phyloP scores from a whole-genome alignment of 495 filamentous ascomycete species.

The Beverwykella pulmonaria region DNA sequence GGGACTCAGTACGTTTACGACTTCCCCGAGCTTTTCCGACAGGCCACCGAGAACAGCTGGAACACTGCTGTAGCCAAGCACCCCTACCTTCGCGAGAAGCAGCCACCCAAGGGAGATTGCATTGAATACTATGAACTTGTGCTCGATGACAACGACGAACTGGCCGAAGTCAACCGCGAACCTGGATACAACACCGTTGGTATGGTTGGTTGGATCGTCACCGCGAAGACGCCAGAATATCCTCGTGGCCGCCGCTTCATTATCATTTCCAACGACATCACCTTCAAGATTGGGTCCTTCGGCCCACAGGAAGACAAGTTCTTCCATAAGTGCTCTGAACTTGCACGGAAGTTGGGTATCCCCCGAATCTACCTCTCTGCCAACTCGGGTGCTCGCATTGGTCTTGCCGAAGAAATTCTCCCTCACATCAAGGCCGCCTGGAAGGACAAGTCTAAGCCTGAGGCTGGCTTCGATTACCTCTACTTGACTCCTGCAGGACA shows the following conservation, averaged over 20 bases:
- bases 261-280: constrained; percentile 98
- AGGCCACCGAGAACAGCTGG: constrained; percentile 97
- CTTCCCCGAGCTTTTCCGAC: constrained; percentile 98
- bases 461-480: constrained; percentile 97
- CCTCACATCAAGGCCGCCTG: constrained; percentile 95
- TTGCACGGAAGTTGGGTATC: constrained; percentile 89
- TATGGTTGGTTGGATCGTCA: constrained; percentile 98
- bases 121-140: constrained; percentile 94
- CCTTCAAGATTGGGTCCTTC: constrained; percentile 97
- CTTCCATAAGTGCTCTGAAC: constrained; percentile 98
- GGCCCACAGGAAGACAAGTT: constrained; percentile 95
- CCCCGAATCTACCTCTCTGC: constrained; percentile 97
- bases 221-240: constrained; percentile 97
- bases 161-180: constrained; percentile 90
- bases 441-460: constrained; percentile 82
- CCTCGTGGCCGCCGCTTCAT: constrained; percentile 89
- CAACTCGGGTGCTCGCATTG: constrained; percentile 98
- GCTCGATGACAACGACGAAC: constrained; percentile 87
- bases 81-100: constrained; percentile 71
- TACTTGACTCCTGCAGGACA: constrained; percentile 88
- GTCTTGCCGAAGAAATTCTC: constrained; percentile 94
- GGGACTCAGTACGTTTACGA: constrained; percentile 99
- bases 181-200: constrained; percentile 92
- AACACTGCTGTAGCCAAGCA: constrained; percentile 69
- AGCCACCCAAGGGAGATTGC: constrained; percentile 84